These are phyloP conservation scores for Periconia macrospinosa DNA, from an alignment of 2,329 filamentous ascomycete genomes.

Conservation along the genomic window DNA sequence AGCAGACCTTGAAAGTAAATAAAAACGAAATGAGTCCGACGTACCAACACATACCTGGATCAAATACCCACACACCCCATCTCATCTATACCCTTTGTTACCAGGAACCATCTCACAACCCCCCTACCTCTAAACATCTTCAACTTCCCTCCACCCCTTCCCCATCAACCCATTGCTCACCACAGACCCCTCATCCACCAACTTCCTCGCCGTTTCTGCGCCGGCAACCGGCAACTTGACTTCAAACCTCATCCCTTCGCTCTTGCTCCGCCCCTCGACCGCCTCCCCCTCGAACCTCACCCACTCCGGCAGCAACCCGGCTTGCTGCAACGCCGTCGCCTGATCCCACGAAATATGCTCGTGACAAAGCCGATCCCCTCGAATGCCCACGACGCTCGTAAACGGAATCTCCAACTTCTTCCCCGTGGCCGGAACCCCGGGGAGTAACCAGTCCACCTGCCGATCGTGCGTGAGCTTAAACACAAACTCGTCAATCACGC, in stretches of 20 bases:
- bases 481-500: conserved; percentile 54
- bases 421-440: conserved; percentile 36
- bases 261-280: conserved; percentile 34
- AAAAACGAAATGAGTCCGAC: too few relatives aligned
- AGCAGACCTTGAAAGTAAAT: too few relatives aligned
- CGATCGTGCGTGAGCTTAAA: conserved; percentile 38
- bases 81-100: too few relatives aligned
- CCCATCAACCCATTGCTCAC: conserved; percentile 62
- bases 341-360: conserved; percentile 76
- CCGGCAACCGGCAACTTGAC: conserved; percentile 65
- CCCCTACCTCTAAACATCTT: conserved; percentile 19
- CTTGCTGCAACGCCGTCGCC: conserved; percentile 61
- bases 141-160: conserved; percentile 31
- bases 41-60: too few relatives aligned
- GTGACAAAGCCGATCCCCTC: conserved; percentile 68
- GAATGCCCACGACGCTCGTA: conserved; percentile 66
- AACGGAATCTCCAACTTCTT: conserved; percentile 60
- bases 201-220: conserved; percentile 55
- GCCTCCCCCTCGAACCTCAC: conserved; percentile 57
- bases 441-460: conserved; percentile 39
- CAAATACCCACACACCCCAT: too few relatives aligned
- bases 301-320: conserved; percentile 66
- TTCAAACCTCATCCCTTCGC: conserved; percentile 53
- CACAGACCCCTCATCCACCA: conserved; percentile 53
- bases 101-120: too few relatives aligned